Base-by-base conservation (phyloP, 768 basidiomycete genomes). In the Tremella yokohamensis region DNA sequence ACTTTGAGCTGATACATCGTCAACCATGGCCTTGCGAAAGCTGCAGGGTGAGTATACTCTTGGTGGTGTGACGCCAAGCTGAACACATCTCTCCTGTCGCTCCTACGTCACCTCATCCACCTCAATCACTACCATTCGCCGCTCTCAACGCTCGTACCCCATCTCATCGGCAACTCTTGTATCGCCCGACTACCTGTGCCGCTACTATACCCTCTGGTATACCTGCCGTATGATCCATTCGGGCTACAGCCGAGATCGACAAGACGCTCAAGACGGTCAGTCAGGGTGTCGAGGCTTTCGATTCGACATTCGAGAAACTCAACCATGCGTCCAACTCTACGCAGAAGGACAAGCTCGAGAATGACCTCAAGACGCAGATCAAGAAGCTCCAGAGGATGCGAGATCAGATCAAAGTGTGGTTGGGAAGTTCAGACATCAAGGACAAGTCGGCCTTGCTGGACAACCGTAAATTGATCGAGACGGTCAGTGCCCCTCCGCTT, bases 281-380 rank as follows among this genome's bases (percentile, higher is more conserved):
- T 37, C 90, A 93, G 78, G 96, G 96, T 66, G 92, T 98, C 26
- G 78, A 79, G 60, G 52, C 72, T 1, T 79, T 79, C 60, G 78
- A 78, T 52, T 56, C 83, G 79, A 93, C 96, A 77, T 96, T 94
- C 76, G 92, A 96, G 76, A 99, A 98, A 83, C 93, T 99, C 86
- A 88, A 92, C 77, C 83, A 87, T 49, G 88, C 93, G 16, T 89
- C 89, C 29, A 98, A 96, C 79, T 87, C 93, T 77, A 89, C 94
- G 0, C 93, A 97, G 81, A 97, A 97, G 77, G 96, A 98, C 84
- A 99, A 99, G 79, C 85, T 90, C 52, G 96, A 99, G 77, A 85
- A 82, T 2, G 88, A 98, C 68, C 81, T 98, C 75, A 92, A 98
- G 80, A 94, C 92, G 50, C 96, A 99, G 81, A 98, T 99, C 73